Evolutionary conservation across 2,329 filamentous ascomycete genomes (phyloP).

Genomic region (Plectosphaerella sp.): DNA sequence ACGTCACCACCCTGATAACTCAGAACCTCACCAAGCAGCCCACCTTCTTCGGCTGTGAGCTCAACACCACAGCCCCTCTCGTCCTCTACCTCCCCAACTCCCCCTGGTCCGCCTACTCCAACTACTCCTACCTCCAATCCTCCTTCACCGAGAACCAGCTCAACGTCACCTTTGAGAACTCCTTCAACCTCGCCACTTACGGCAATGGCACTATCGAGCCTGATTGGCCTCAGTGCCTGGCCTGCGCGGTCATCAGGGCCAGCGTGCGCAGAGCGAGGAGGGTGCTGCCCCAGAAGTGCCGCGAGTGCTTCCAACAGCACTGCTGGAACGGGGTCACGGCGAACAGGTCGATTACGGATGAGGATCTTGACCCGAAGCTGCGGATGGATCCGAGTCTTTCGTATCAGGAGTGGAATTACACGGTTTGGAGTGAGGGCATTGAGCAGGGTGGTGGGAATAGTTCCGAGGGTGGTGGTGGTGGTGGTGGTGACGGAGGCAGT

Average conservation of each 20-base stretch:
- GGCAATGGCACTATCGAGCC: constrained; percentile 72
- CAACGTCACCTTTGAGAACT: constrained; percentile 79
- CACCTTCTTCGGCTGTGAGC: constrained; percentile 59
- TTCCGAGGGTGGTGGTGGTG: not conserved
- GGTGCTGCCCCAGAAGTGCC: constrained; percentile 66
- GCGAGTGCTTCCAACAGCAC: constrained; percentile 71
- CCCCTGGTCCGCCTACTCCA: constrained; percentile 72
- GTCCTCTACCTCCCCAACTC: constrained; percentile 86
- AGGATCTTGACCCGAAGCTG: constrained; percentile 10
- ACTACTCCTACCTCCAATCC: constrained; percentile 73
- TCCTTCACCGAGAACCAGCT: constrained; percentile 62
- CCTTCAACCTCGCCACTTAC: constrained; percentile 77
- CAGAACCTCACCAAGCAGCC: constrained; percentile 54
- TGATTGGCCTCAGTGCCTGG: constrained; percentile 79
- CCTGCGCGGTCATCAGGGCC: constrained; percentile 78
- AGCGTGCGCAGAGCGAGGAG: constrained; percentile 69
- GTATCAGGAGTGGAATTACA: constrained; percentile 16
- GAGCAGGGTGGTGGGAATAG: not conserved
- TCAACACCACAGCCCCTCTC: constrained; percentile 55
- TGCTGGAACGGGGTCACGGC: constrained; percentile 83
- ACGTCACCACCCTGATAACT: constrained; percentile 50
- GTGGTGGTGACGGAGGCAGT: not conserved
- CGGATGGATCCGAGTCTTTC: constrained; percentile 14
- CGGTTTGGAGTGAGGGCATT: not conserved
- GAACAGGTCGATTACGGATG: constrained; percentile 6